Evolutionary conservation across 495 filamentous ascomycete genomes (phyloP), one percentile per base, ranked within the genome.

Genomic region (Aspergillus mulundensis): DNA sequence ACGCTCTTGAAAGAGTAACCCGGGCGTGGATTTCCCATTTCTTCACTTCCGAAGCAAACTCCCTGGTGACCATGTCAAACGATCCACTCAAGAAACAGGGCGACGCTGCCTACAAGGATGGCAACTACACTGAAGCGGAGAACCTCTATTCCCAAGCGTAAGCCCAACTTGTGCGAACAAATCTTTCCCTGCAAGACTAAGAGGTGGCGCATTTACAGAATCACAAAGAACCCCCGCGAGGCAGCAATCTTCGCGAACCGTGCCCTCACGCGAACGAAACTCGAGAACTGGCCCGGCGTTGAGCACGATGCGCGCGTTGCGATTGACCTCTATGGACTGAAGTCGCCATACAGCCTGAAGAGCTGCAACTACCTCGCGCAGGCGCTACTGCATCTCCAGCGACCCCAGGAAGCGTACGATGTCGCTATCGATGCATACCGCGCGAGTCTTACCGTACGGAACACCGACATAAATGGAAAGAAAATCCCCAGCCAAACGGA

Each of bases 101-200:
- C 47, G 76, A 78, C 46, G 57, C 68, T 46, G 77, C 81, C 68
- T 91, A 83, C 71, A 81, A 84, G 62, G 66, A 71, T 8, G 85
- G 84, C 59, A 86, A 97, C 61, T 97, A 81, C 67, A 71, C 64
- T 20, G 80, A 76, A 25, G 93, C 93, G 28, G 91, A 96, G 61
- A 79, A 81, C 19, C 74, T 83, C 52, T 97, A 92, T 72, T 90
- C 89, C 11, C 86, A 94, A 77, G 93, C 93, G 89, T 91, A 77
- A 70, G 84, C 70, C 44, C 39, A 11, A 25, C 15, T 16, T 24
- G 34, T 12, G 32, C 24, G n/a, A 15, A 46, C 23, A 24, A 51
- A 44, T 15, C 24, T 44, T 32, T 20, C 12, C 15, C 16, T 36
- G 5, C 12, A 36, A 28, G 43, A 49, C 43, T n/a, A 39, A 21